Base-by-base conservation (phyloP, 192 early-diverging fungal species). In the Coemansia sp. region DNA sequence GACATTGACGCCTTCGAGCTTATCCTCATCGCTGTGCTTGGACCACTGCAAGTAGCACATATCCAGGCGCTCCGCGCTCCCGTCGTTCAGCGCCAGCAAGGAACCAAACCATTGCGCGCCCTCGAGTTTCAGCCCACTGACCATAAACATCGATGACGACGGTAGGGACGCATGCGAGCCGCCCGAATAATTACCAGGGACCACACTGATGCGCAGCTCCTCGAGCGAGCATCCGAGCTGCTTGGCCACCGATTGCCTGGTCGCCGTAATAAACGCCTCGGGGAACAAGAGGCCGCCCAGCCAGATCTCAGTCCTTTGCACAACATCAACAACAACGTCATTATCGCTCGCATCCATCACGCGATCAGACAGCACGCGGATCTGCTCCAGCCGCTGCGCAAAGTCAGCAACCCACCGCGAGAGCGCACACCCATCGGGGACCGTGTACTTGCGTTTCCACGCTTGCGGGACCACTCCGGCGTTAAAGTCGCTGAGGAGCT, bases 221-320 rank as follows among this genome's bases (percentile, higher is more conserved):
- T 97, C 94, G 35, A 97, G 64, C 43, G 93, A 95, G 83, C 87
- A 91, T 16, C 75, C 61, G 16, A 84, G 59, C 22, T 61, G 69
- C 69, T 95, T 89, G 16, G 94, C 92, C 3, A 84, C 88, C 6
- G 84, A 80, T 71, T 97, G 94, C 31, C 93, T 83, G 11, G 94
- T 94, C 21, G 93, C 94, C 0, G 93, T 97, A 18, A 95, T 81
- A 68, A 88, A 95, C 16, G 94, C 94, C 69, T 95, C 91, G 16
- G 94, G 94, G 38, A 85, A 86, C 69, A 95, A 86, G 18, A 95
- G 71, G 0, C 92, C 93, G 46, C 94, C 94, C 18, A 95, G 63
- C 90, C 89, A 93, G n/a, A 96, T 77, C 25, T 71, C 58, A 7
- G 69, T 29, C 16, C 46, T n/a, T 44, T 71, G 60, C 33, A 50